These are phyloP conservation scores for Pseudozyma hubeiensis DNA, from an alignment of 1,284 basidiomycete species.

Conservation along the genomic window DNA sequence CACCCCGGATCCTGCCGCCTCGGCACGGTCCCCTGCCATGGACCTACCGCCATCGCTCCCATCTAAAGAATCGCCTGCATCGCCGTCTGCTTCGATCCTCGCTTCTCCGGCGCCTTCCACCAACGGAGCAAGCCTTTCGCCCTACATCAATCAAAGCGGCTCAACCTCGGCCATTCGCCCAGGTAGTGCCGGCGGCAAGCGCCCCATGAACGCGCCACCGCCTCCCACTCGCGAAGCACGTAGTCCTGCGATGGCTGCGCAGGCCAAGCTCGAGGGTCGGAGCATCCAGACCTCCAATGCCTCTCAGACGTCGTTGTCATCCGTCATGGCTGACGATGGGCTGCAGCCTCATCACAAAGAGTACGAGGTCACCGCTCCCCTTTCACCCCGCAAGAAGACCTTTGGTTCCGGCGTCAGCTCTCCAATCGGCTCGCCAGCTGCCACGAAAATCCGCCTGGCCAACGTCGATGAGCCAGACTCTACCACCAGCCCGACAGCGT, in stretches of 20 bases:
- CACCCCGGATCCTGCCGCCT: not conserved
- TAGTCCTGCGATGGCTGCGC: conserved; percentile 22
- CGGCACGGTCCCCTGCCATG: conserved; percentile 6
- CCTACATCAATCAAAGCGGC: conserved; percentile 24
- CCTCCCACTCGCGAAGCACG: conserved; percentile 45
- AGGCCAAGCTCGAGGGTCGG: conserved; percentile 27
- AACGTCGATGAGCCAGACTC: conserved; percentile 4
- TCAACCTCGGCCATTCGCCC: conserved; percentile 26
- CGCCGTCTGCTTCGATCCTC: conserved; percentile 16
- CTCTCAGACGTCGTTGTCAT: conserved; percentile 24
- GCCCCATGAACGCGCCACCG: conserved; percentile 48
- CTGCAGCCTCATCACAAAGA: conserved; percentile 8
- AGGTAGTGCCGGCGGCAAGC: conserved; percentile 28
- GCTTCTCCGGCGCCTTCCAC: conserved; percentile 18
- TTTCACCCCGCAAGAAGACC: conserved; percentile 33
- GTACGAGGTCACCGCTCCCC: conserved; percentile 28
- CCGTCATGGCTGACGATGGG: conserved; percentile 14
- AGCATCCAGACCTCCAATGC: conserved; percentile 6
- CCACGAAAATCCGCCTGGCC: conserved; percentile 13
- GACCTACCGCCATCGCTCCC: conserved; percentile 31
- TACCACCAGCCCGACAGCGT: conserved; percentile 20
- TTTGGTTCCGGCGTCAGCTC: conserved; percentile 10
- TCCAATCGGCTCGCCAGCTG: conserved; percentile 17
- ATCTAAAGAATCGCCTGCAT: conserved; percentile 16
- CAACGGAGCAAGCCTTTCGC: conserved; percentile 27